phyloP scores from a whole-genome alignment of 495 filamentous ascomycete genomes.

The Saxispiralis lemnorum region DNA sequence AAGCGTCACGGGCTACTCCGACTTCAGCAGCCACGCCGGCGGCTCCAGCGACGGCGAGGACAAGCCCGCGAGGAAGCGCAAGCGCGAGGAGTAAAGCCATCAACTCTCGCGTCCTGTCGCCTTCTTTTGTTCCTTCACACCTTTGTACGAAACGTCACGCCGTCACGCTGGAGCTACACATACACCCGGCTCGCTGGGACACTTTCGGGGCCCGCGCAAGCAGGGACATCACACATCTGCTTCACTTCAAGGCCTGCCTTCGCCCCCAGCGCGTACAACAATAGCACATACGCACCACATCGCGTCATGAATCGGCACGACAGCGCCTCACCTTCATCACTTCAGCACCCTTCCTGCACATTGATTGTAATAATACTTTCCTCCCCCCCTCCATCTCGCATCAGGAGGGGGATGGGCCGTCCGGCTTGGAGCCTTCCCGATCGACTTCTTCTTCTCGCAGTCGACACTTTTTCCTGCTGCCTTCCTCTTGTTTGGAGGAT shows the following conservation, averaged over 20 bases:
- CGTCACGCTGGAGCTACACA: background rate
- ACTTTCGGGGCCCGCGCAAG: background rate
- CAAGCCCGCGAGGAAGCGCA: conserved; percentile 54
- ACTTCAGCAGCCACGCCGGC: conserved; percentile 33
- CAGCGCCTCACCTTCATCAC: background rate
- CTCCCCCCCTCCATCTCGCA: background rate
- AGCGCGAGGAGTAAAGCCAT: conserved; percentile 33
- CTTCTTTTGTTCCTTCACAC: background rate
- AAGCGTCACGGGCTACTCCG: conserved; percentile 35
- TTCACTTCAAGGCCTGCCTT: background rate
- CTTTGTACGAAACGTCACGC: background rate
- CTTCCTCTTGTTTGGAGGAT: too few relatives aligned
- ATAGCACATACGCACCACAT: background rate
- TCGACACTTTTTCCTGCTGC: too few relatives aligned
- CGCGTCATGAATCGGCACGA: background rate
- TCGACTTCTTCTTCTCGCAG: too few relatives aligned
- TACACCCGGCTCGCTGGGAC: too few relatives aligned
- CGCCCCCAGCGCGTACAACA: background rate
- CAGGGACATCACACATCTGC: background rate
- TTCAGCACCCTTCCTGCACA: background rate
- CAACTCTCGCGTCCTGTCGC: background rate
- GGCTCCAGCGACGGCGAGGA: conserved; percentile 31
- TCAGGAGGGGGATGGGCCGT: too few relatives aligned
- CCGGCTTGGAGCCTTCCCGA: too few relatives aligned
- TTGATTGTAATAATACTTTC: conserved; percentile 1